Evolutionary conservation across 148 eudicot species (phyloP).

Genomic region (Rheum nobile): DNA sequence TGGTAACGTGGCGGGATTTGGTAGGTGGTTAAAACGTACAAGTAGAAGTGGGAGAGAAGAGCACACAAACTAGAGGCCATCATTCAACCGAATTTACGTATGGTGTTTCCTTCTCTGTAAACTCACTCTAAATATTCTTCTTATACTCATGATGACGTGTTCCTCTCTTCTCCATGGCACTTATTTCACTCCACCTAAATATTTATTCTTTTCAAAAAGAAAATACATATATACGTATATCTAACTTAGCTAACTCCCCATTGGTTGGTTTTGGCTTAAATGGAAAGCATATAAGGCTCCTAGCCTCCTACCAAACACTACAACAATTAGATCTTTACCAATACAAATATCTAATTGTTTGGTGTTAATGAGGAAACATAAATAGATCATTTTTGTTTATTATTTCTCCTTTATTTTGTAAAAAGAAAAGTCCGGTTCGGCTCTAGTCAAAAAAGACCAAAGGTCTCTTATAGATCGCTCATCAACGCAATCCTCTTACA

Average conservation of each 20-base stretch:
- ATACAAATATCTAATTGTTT: not conserved
- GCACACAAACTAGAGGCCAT: not conserved
- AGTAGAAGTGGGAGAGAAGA: constrained; percentile 3
- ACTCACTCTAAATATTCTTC: not conserved
- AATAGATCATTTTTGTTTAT: not conserved
- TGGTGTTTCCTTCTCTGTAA: not conserved
- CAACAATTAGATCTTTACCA: not conserved
- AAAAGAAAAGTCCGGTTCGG: no score
- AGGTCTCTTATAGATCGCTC: no score
- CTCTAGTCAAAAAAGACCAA: no score
- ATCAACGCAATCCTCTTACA: no score
- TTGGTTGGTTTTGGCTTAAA: not conserved
- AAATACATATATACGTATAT: no score
- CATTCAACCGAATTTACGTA: constrained; percentile 1
- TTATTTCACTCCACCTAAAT: not conserved
- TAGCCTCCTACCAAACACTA: not conserved
- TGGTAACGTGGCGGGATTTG: not conserved
- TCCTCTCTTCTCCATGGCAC: not conserved
- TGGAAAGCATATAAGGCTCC: not conserved
- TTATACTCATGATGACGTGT: not conserved
- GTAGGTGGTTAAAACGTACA: constrained; percentile 6
- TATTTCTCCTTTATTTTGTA: no score
- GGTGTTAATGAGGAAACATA: not conserved
- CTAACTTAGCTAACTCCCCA: not conserved
- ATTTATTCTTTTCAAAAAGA: not conserved